Conservation (phyloP, 2,329 filamentous ascomycete species). For the Pseudocercospora eumusae region DNA sequence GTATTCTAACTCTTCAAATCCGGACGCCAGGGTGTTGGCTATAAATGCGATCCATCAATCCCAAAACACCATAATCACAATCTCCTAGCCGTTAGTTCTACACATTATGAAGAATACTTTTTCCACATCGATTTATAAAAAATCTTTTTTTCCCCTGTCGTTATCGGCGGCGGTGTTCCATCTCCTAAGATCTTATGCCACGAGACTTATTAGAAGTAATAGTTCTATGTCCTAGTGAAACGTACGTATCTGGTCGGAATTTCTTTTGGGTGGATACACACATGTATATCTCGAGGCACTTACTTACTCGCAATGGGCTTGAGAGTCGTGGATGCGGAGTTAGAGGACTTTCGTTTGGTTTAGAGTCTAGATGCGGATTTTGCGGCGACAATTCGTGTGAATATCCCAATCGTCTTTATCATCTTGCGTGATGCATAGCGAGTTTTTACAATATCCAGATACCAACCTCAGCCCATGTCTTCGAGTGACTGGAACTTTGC, state of each 20-base stretch:
- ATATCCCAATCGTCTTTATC: constrained; percentile 11
- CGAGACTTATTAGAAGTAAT: neutral
- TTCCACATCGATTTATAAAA: too few relatives aligned
- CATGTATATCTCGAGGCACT: neutral
- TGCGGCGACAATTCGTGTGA: constrained; percentile 6
- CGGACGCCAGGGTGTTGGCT: too few relatives aligned
- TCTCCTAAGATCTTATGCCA: neutral
- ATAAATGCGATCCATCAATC: too few relatives aligned
- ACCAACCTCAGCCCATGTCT: constrained; percentile 7
- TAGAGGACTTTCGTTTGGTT: neutral
- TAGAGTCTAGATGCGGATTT: neutral
- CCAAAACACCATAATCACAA: too few relatives aligned
- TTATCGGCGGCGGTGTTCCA: too few relatives aligned
- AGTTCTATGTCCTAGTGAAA: neutral
- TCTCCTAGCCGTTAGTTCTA: too few relatives aligned
- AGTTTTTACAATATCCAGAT: constrained; percentile 16
- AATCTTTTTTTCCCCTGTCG: too few relatives aligned
- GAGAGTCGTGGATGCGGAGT: neutral
- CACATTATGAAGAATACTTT: too few relatives aligned
- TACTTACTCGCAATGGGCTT: neutral
- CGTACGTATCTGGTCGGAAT: neutral
- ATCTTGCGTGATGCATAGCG: constrained; percentile 13
- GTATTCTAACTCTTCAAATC: too few relatives aligned
- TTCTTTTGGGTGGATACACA: neutral
- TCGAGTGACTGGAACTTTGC: neutral